These are phyloP conservation scores for Oleoguttula mirabilis DNA, from an alignment of 495 filamentous ascomycete genomes.

Conservation along the genomic window DNA sequence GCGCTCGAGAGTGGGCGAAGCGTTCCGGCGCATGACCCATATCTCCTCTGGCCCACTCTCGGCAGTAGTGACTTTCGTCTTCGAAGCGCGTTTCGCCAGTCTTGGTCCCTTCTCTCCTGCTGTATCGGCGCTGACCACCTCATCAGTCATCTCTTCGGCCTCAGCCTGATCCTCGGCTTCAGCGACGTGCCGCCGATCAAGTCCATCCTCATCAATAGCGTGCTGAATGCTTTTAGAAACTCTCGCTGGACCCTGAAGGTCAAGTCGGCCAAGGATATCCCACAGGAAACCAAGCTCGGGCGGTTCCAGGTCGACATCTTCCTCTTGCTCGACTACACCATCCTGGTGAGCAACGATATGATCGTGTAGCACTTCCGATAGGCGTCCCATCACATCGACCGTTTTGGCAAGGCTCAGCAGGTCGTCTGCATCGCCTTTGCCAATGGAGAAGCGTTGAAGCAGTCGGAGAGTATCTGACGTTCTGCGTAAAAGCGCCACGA, in stretches of 20 bases:
- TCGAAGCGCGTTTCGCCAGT: conserved; percentile 3
- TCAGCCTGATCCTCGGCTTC: conserved; percentile 41
- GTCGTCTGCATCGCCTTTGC: conserved; percentile 89
- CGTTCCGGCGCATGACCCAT: conserved; percentile 76
- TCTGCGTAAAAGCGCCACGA: conserved; percentile 54
- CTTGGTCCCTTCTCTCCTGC: conserved; percentile 5
- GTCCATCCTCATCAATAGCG: conserved; percentile 87
- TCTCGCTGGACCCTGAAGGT: conserved; percentile 51
- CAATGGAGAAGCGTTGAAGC: conserved; percentile 84
- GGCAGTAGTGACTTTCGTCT: conserved; percentile 8
- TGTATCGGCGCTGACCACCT: conserved; percentile 50
- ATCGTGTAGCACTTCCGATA: conserved; percentile 40
- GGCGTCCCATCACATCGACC: conserved; percentile 62
- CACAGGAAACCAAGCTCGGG: conserved; percentile 28
- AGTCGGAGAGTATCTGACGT: conserved; percentile 81
- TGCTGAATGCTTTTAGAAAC: conserved; percentile 59
- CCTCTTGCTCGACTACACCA: too few relatives aligned
- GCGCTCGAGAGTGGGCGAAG: conserved; percentile 48
- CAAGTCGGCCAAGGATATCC: conserved; percentile 47
- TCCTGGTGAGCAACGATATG: too few relatives aligned
- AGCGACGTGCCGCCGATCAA: conserved; percentile 63
- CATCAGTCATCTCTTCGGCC: conserved; percentile 35
- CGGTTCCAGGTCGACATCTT: neutral
- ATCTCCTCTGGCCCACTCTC: conserved; percentile 40
- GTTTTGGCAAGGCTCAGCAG: conserved; percentile 70